Conservation (phyloP, 2,329 filamentous ascomycete species). For the Domatiomyces globalis region DNA sequence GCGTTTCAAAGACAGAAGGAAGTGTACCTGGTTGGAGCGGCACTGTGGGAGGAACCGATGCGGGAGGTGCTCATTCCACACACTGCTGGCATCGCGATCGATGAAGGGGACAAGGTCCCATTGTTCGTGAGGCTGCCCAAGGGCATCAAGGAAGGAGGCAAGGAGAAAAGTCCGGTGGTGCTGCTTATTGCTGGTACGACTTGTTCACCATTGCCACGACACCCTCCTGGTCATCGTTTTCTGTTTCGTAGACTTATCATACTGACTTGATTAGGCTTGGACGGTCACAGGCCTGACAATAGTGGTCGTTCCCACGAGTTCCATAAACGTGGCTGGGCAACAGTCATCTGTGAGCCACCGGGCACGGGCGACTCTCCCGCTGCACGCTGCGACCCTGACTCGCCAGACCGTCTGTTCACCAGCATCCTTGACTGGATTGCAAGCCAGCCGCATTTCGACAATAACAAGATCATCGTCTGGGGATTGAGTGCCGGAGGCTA, state of each 20-base stretch:
- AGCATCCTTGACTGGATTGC: conserved; percentile 49
- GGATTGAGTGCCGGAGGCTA: conserved; percentile 53
- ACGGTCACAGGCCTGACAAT: too few species aligned
- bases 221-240: conserved; percentile 33
- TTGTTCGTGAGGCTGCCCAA: conserved; percentile 27
- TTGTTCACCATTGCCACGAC: conserved; percentile 51
- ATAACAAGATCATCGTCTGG: conserved; percentile 45
- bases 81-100: conserved; percentile 21
- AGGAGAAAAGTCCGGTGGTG: conserved; percentile 32
- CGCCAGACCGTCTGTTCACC: conserved; percentile 47
- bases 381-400: conserved; percentile 44
- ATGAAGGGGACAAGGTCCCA: conserved; percentile 26
- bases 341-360: conserved; percentile 49
- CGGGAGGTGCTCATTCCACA: conserved; percentile 28
- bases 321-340: conserved; percentile 47
- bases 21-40: conserved; percentile 45
- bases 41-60: conserved; percentile 34
- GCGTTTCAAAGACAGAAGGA: conserved; percentile 55
- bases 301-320: conserved; percentile 43
- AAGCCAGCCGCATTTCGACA: conserved; percentile 39
- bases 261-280: conserved; percentile 18
- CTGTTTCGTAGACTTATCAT: neutral
- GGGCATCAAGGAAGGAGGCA: conserved; percentile 16
- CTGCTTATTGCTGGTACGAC: conserved; percentile 42
- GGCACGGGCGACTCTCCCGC: conserved; percentile 55